Conservation (phyloP, 805 yeast species). For the Saturnispora gosingensis region DNA sequence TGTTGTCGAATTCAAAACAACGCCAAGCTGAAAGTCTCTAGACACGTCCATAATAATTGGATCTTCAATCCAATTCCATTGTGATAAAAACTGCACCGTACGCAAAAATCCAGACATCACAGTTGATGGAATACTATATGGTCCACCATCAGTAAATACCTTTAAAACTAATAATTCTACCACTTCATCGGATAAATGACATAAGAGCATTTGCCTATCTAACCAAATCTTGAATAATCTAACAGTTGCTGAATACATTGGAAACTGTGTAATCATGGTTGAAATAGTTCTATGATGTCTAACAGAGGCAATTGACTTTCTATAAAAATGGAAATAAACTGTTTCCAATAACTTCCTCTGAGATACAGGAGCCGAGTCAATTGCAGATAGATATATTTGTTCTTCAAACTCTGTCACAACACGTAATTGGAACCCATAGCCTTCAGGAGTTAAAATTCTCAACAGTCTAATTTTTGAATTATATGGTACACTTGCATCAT, state of each 20-base stretch:
- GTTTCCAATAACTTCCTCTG: slow-evolving; percentile 49
- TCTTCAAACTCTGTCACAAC: slow-evolving; percentile 82
- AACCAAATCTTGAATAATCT: slow-evolving; percentile 87
- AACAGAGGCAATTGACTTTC: slow-evolving; percentile 54
- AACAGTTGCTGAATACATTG: slow-evolving; percentile 68
- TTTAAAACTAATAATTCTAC: slow-evolving; percentile 75
- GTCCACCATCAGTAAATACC: slow-evolving; percentile 80
- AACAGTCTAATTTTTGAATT: slow-evolving; percentile 49
- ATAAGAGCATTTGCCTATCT: slow-evolving; percentile 64
- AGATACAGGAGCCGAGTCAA: slow-evolving; percentile 54
- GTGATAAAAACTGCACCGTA: slow-evolving; percentile 56
- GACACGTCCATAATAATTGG: slow-evolving; percentile 74
- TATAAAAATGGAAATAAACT: slow-evolving; percentile 54
- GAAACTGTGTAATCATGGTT: slow-evolving; percentile 60
- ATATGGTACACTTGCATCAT: slow-evolving; percentile 53
- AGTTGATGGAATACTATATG: slow-evolving; percentile 74
- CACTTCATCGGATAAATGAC: slow-evolving; percentile 68
- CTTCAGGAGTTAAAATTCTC: slow-evolving; percentile 75
- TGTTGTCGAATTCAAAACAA: slow-evolving; percentile 12
- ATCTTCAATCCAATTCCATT: slow-evolving; percentile 93
- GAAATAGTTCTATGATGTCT: slow-evolving; percentile 77
- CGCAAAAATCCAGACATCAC: slow-evolving; percentile 76
- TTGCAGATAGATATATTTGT: slow-evolving; percentile 59
- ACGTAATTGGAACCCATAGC: slow-evolving; percentile 74
- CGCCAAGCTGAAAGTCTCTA: slow-evolving; percentile 29